Conservation (phyloP, 495 filamentous ascomycete species). For the Hyaloscypha variabilis region DNA sequence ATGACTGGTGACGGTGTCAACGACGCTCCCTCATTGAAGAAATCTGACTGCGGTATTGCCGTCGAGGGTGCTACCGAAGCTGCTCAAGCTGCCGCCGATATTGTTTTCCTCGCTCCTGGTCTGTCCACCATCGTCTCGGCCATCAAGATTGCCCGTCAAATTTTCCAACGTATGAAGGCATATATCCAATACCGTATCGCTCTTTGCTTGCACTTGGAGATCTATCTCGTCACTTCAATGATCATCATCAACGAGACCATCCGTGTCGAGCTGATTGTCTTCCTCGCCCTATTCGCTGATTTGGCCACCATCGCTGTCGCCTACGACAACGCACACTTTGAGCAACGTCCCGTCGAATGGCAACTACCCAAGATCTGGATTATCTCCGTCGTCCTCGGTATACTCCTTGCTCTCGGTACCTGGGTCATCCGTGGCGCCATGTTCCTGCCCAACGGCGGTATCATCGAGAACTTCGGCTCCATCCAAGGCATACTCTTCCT, state of each 20-base stretch:
- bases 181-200: conserved; percentile 84
- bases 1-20: conserved; percentile 80
- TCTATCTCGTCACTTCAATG: conserved; percentile 79
- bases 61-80: conserved; percentile 79
- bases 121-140: conserved; percentile 75
- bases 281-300: conserved; percentile 78
- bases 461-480: conserved; percentile 72
- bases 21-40: conserved; percentile 74
- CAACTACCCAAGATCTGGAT: conserved; percentile 80
- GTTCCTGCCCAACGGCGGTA: conserved; percentile 68
- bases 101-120: conserved; percentile 79
- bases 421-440: conserved; percentile 71
- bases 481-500: conserved; percentile 76
- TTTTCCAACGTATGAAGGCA: conserved; percentile 83
- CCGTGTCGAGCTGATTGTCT: conserved; percentile 68
- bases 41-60: conserved; percentile 76
- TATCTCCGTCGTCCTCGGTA: conserved; percentile 68
- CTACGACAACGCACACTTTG: conserved; percentile 78
- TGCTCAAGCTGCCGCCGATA: conserved; percentile 77
- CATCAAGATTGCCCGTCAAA: conserved; percentile 78
- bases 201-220: conserved; percentile 74
- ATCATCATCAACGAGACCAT: conserved; percentile 77
- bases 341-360: conserved; percentile 73
- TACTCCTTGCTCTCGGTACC: conserved; percentile 65
- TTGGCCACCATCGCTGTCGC: conserved; percentile 76